phyloP scores from a whole-genome alignment of 345 rosid genomes.

The Syzygium aqueum region DNA sequence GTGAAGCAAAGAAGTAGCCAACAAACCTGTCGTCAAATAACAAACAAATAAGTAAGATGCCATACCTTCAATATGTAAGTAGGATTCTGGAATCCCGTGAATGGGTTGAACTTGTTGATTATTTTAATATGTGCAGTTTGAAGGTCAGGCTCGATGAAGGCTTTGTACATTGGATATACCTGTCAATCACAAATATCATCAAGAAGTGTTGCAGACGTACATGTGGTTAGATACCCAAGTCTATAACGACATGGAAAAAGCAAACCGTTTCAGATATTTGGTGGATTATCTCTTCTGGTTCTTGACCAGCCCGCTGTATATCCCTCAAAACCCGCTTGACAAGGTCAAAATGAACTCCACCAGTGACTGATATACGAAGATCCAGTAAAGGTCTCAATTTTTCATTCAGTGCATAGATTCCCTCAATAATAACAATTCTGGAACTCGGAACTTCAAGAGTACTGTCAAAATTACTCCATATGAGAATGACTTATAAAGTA shows the following conservation, averaged over 20 bases:
- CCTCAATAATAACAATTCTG: conserved; percentile 87
- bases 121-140: conserved; percentile 93
- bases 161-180: conserved; percentile 99
- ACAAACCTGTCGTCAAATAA: not conserved
- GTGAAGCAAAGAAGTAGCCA: conserved; percentile 11
- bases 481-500: conserved; percentile 2
- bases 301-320: conserved; percentile 97
- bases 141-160: conserved; percentile 98
- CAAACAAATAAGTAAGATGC: not conserved
- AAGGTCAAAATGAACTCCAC: conserved; percentile 99
- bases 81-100: conserved; percentile 92
- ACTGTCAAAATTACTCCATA: conserved; percentile 23
- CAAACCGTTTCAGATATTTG: conserved; percentile 97
- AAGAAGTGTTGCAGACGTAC: not conserved
- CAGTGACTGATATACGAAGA: conserved; percentile 83
- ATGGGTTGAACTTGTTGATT: conserved; percentile 90
- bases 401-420: conserved; percentile 93
- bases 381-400: conserved; percentile 79
- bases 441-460: conserved; percentile 87
- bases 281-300: conserved; percentile 95
- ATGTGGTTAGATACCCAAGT: not conserved
- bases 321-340: conserved; percentile 95
- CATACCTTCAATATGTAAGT: conserved; percentile 93
- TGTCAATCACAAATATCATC: conserved; percentile 16
- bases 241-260: not conserved